Conservation (phyloP, 345 rosid species). For the Carallia pectinifolia region DNA sequence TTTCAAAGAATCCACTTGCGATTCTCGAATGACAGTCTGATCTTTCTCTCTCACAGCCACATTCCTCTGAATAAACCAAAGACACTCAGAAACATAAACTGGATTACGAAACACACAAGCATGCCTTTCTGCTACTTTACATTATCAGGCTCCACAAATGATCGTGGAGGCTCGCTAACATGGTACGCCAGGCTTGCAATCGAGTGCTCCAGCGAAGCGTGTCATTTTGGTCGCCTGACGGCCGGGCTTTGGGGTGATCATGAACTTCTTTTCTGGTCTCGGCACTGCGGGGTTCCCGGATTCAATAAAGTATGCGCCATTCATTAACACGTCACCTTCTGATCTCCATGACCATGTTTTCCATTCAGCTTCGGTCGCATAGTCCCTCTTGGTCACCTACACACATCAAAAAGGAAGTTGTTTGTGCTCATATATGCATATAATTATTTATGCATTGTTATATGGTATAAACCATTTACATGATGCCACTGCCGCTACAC, state of each 20-base stretch:
- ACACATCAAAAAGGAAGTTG: background rate
- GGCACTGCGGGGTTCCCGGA: slow-evolving; percentile 41
- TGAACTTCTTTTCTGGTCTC: slow-evolving; percentile 11
- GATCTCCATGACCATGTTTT: slow-evolving; percentile 69
- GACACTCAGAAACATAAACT: too few relatives aligned
- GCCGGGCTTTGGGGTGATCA: slow-evolving; percentile 52
- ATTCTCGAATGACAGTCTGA: too few relatives aligned
- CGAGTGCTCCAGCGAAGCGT: slow-evolving; percentile 48
- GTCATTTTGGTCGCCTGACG: slow-evolving; percentile 38
- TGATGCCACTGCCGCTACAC: background rate
- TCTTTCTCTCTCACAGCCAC: too few relatives aligned
- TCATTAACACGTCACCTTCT: slow-evolving; percentile 55
- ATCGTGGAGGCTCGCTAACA: background rate
- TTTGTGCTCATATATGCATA: background rate
- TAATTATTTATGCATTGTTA: background rate
- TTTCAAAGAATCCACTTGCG: too few relatives aligned
- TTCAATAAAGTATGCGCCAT: slow-evolving; percentile 66
- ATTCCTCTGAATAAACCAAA: too few relatives aligned
- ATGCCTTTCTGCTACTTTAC: background rate
- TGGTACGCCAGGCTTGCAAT: slow-evolving; percentile 23
- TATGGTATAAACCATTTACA: slow-evolving; percentile 3
- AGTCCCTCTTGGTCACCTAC: slow-evolving; percentile 54
- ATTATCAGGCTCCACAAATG: background rate
- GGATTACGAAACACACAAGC: too few relatives aligned
- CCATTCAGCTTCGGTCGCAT: slow-evolving; percentile 43